Percentiles rank a stretch among this genome's conserved stretches.
These are phyloP conservation scores for barley (Hordeum vulgare) DNA, from an alignment of 176 grass and related monocot species.

Conservation along the genomic window DNA sequence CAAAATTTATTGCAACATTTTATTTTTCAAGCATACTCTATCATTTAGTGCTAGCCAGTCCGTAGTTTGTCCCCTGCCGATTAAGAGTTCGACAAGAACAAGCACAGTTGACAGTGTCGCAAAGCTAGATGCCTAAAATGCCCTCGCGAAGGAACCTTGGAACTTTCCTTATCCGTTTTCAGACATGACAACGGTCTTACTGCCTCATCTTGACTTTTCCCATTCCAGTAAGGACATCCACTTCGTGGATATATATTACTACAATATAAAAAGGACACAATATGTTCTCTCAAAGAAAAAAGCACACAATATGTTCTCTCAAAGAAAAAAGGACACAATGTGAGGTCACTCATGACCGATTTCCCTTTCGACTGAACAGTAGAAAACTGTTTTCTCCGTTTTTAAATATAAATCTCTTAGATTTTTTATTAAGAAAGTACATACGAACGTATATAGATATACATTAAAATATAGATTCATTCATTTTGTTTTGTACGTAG, in stretches of 20 bases:
- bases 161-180: background rate
- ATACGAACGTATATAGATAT: too few species aligned
- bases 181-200: background rate
- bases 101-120: background rate
- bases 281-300: too few species aligned
- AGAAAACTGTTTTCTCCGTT: too few species aligned
- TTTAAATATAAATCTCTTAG: too few species aligned
- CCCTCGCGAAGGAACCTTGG: background rate
- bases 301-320: background rate
- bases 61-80: background rate
- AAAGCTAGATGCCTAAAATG: background rate
- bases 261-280: background rate
- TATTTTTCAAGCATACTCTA: background rate
- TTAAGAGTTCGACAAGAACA: background rate
- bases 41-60: background rate
- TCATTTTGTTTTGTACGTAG: too few species aligned
- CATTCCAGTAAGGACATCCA: background rate
- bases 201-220: background rate
- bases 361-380: background rate
- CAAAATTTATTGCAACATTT: too few species aligned
- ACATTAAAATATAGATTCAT: too few species aligned
- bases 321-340: background rate
- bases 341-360: background rate
- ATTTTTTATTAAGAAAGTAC: too few species aligned
- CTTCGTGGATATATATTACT: too few species aligned